Evolutionary conservation across 2,329 filamentous ascomycete species (phyloP), one percentile per base, ranked within the genome.

Genomic region (Malbranchea zuffiana): DNA sequence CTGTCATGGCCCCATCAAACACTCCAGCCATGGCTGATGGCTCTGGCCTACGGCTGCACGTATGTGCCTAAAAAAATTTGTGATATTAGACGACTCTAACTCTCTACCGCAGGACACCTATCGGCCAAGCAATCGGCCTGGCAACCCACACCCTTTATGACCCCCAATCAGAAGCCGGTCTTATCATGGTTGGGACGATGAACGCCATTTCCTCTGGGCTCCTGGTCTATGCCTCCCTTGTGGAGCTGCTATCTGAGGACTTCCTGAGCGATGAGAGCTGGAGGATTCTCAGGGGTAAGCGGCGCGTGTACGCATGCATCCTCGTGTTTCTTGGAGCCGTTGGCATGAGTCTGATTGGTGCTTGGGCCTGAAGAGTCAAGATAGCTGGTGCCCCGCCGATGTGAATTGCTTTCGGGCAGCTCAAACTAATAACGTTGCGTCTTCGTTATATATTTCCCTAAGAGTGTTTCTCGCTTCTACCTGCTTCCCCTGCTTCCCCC

Each of bases 201-300:
- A 87, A 88, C 47, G 81, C 80, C 32, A 78, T 88, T 24, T 84
- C 79, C 0, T 75, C 78, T n/a, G 82, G 82, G 0, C 63, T 88
- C 25, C 59, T 88, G 23, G 66, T 87, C 5, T 88, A 84, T 50
- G 81, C 82, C 0, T 82, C 80, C 0, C 61, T 88, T 15, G 81
- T 88, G 1, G 81, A 88, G 59, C 62, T 88, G 11, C 67, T 88
- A 40, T 78, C 80, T 0, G 82, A 87, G 55, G 82, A 88, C 51
- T 87, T 87, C 44, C 54, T 86, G 42, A 76, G 74, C 8, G 80
- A 84, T 47, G 79, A 82, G 64, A 83, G 78, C 56, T 84, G 82
- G 67, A 70, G 68, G 48, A 65, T 72, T 13, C 61, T 85, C 24
- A 71, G 69, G 40, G 80, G 80, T 0, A 70, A 60, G 51, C 73